Evolutionary conservation across 495 filamentous ascomycete species (phyloP).

Genomic region (Hypoxylon fragiforme): DNA sequence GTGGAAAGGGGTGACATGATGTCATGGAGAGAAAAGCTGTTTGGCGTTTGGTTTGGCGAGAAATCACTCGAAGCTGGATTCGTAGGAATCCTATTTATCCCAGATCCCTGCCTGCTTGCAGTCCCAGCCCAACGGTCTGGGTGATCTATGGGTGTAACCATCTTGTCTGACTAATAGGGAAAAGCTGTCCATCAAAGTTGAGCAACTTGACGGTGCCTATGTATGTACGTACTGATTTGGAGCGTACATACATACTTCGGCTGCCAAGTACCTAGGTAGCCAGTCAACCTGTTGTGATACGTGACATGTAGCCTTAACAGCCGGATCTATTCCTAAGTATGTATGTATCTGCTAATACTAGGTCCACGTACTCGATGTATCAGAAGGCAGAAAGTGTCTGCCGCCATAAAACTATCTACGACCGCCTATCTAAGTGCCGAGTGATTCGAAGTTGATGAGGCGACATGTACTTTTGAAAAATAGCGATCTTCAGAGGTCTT

Average conservation of each 20-base stretch:
- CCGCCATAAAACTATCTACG: no score
- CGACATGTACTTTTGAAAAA: no score
- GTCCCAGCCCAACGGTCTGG: conserved; percentile 35
- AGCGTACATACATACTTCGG: no score
- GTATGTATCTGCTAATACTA: neutral
- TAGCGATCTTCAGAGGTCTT: neutral
- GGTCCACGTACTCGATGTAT: no score
- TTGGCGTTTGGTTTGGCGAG: conserved; percentile 3
- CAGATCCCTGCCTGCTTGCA: conserved; percentile 29
- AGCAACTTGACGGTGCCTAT: no score
- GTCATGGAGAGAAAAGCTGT: conserved; percentile 14
- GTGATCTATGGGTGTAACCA: conserved; percentile 31
- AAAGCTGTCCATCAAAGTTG: conserved; percentile 16
- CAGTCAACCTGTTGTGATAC: conserved; percentile 16
- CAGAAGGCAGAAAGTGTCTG: no score
- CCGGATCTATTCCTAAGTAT: conserved; percentile 11
- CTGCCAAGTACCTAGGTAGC: neutral
- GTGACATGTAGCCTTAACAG: conserved; percentile 23
- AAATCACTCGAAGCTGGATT: conserved; percentile 14
- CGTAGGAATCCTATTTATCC: conserved; percentile 24
- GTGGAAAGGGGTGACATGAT: conserved; percentile 7
- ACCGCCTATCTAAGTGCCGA: no score
- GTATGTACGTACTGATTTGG: no score
- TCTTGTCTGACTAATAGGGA: conserved; percentile 22
- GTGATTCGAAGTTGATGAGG: no score